Conservation (phyloP, 306 rosid species). For the Vicia villosa region DNA sequence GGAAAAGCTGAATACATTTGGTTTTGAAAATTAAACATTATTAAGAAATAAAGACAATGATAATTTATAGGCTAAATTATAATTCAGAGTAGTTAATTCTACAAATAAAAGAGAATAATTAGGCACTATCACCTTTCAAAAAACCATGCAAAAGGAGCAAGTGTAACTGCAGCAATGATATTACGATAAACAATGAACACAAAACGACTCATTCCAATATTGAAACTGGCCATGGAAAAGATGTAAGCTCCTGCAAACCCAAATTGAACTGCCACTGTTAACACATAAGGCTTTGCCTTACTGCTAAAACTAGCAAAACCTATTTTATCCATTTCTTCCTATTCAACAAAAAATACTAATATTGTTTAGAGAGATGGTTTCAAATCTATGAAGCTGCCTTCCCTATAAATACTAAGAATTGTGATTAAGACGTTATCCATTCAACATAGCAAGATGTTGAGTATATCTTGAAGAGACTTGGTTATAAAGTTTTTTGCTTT, state of each 20-base stretch:
- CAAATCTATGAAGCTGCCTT: constrained; percentile 14
- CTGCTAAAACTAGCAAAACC: neutral
- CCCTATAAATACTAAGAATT: constrained; percentile 36
- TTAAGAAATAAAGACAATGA: too few species aligned
- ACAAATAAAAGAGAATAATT: neutral
- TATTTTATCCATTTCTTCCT: constrained; percentile 27
- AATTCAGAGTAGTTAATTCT: too few species aligned
- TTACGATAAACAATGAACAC: constrained; percentile 73
- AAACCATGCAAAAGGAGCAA: constrained; percentile 63
- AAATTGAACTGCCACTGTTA: constrained; percentile 59
- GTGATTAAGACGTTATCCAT: constrained; percentile 34
- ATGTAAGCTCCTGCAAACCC: constrained; percentile 64
- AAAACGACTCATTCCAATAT: constrained; percentile 63
- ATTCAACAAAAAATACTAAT: neutral
- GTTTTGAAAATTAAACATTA: neutral
- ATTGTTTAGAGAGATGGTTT: neutral
- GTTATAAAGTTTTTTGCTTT: constrained; percentile 33
- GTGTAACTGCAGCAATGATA: constrained; percentile 54
- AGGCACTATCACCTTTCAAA: constrained; percentile 61
- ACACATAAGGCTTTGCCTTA: constrained; percentile 60
- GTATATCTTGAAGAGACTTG: constrained; percentile 4
- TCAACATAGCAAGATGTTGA: constrained; percentile 20
- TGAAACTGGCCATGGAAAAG: constrained; percentile 55
- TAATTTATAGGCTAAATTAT: too few species aligned
- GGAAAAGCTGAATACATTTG: neutral